Percentiles rank a stretch among this genome's conserved stretches.
Conservation (phyloP, 2,329 filamentous ascomycete species). For the Celoporthe dispersa region DNA sequence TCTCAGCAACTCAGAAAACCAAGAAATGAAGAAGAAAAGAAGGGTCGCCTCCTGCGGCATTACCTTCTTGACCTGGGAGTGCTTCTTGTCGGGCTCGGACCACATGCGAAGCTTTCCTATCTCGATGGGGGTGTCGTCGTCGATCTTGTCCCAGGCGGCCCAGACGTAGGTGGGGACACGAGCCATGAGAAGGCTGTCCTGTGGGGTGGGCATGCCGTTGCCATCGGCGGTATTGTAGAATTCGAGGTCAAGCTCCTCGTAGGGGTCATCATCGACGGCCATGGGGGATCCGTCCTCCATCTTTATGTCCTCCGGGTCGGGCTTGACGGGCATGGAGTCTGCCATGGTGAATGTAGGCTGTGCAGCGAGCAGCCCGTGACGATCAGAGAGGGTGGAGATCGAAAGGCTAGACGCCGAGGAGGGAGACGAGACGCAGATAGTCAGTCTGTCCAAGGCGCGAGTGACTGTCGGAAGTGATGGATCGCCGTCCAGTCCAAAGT, state of each 20-base stretch:
- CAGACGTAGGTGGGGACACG: conserved; percentile 81
- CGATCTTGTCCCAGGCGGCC: conserved; percentile 76
- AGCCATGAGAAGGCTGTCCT: conserved; percentile 68
- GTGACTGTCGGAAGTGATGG: not conserved
- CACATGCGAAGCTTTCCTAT: conserved; percentile 74
- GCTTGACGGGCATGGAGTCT: conserved; percentile 44
- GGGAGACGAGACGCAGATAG: not conserved
- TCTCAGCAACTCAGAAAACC: not conserved
- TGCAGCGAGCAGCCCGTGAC: not conserved
- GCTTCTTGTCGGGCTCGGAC: conserved; percentile 49
- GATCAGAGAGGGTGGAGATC: not conserved
- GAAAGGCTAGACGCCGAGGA: not conserved
- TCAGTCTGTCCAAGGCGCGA: not conserved
- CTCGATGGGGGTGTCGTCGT: conserved; percentile 81
- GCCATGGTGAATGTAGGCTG: conserved; percentile 21
- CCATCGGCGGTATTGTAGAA: conserved; percentile 48
- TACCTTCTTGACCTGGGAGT: conserved; percentile 13
- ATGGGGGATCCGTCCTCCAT: conserved; percentile 42
- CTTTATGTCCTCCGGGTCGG: conserved; percentile 52
- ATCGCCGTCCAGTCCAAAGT: not conserved
- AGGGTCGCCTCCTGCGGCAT: not conserved
- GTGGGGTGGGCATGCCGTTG: conserved; percentile 38
- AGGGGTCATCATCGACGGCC: conserved; percentile 61
- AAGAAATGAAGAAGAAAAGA: not conserved
- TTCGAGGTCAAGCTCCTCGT: conserved; percentile 66